Conservation (phyloP, 768 basidiomycete species). For the Suillus sp. region DNA sequence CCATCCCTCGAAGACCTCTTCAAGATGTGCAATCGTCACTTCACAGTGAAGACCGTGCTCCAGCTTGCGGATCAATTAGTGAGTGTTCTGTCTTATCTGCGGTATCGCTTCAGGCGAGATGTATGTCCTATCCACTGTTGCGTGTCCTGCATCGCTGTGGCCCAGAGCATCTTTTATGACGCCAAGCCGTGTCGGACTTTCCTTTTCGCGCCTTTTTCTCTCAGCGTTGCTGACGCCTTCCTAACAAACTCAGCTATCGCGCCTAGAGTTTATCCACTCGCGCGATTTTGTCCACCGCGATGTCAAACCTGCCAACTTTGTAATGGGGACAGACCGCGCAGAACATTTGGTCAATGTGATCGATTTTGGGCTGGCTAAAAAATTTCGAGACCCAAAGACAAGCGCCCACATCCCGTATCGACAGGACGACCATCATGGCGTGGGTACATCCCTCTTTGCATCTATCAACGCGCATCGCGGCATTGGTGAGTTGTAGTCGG, state of each 20-base stretch:
- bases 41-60: slow-evolving; percentile 92
- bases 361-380: slow-evolving; percentile 84
- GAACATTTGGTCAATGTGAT: slow-evolving; percentile 85
- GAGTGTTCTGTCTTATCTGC: slow-evolving; percentile 33
- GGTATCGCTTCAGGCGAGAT: background rate
- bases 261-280: slow-evolving; percentile 95
- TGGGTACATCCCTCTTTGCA: slow-evolving; percentile 77
- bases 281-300: slow-evolving; percentile 95
- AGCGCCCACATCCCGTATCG: slow-evolving; percentile 70
- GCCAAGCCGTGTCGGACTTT: slow-evolving; percentile 5
- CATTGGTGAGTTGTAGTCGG: slow-evolving; percentile 49
- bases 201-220: slow-evolving; percentile 7
- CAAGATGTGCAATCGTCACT: slow-evolving; percentile 88
- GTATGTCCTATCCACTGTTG: background rate
- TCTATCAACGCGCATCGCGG: slow-evolving; percentile 77
- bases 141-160: background rate
- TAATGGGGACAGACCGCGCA: slow-evolving; percentile 84
- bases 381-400: slow-evolving; percentile 67
- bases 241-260: slow-evolving; percentile 67
- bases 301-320: slow-evolving; percentile 98
- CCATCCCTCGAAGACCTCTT: slow-evolving; percentile 87
- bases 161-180: background rate
- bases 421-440: slow-evolving; percentile 75
- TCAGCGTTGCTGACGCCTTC: slow-evolving; percentile 21
- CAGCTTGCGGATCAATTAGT: slow-evolving; percentile 94